Conservation (phyloP, 768 basidiomycete species). For the Chalciporus piperatus region DNA sequence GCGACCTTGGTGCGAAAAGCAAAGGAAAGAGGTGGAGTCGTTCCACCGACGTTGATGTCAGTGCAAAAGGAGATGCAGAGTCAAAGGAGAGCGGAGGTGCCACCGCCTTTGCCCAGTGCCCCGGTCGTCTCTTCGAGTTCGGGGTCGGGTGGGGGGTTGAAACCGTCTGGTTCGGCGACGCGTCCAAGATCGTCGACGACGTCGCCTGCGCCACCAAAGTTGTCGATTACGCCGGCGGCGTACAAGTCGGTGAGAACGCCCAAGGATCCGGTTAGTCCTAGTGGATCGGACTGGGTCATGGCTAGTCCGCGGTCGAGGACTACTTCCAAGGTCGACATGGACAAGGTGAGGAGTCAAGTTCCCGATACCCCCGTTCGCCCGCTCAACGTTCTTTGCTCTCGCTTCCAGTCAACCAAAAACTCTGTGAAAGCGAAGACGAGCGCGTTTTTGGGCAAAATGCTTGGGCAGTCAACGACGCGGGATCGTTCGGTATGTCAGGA, state of each 20-base stretch:
- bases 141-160: constrained; percentile 19
- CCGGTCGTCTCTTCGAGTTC: constrained; percentile 7
- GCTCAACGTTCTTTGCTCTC: neutral
- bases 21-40: constrained; percentile 58
- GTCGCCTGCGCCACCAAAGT: constrained; percentile 30
- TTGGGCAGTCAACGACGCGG: constrained; percentile 60
- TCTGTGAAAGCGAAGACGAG: constrained; percentile 78
- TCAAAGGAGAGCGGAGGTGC: constrained; percentile 37
- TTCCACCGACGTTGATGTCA: constrained; percentile 32
- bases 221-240: constrained; percentile 35
- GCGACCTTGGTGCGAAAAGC: constrained; percentile 84
- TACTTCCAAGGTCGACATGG: constrained; percentile 38
- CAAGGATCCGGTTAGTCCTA: constrained; percentile 34
- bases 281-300: constrained; percentile 46
- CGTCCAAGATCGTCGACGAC: constrained; percentile 46
- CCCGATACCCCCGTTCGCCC: no score
- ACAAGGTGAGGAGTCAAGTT: constrained; percentile 44
- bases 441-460: constrained; percentile 77
- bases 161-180: constrained; percentile 26
- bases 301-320: constrained; percentile 45
- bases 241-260: constrained; percentile 20
- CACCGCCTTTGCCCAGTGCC: constrained; percentile 43
- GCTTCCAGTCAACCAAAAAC: constrained; percentile 41
- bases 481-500: constrained; percentile 61
- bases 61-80: constrained; percentile 24